Evolutionary conservation across 768 basidiomycete genomes (phyloP).

Genomic region (Piloderma croceum): DNA sequence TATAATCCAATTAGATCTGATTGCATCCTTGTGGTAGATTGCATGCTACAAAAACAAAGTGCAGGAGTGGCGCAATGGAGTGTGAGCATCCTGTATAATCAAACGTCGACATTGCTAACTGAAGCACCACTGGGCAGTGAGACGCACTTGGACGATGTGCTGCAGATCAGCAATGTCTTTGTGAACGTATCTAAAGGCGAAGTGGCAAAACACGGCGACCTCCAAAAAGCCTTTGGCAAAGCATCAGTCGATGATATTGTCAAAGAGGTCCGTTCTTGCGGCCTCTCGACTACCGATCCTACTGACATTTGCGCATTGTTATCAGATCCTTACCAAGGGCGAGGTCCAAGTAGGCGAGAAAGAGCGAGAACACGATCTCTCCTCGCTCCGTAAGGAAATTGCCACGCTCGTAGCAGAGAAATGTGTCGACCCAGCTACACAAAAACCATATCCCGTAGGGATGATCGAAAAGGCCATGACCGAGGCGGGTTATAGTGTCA

Average conservation of each 20-base stretch:
- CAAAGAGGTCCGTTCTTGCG: slow-evolving; percentile 56
- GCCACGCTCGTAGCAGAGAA: slow-evolving; percentile 93
- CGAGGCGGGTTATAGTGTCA: slow-evolving; percentile 90
- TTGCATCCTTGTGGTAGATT: slow-evolving; percentile 44
- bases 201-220: slow-evolving; percentile 81
- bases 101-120: background rate
- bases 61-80: slow-evolving; percentile 90
- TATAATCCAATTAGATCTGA: background rate
- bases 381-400: slow-evolving; percentile 80
- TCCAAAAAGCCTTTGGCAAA: slow-evolving; percentile 88
- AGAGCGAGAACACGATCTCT: slow-evolving; percentile 87
- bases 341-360: slow-evolving; percentile 97
- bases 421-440: slow-evolving; percentile 89
- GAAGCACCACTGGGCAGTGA: slow-evolving; percentile 45
- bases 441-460: slow-evolving; percentile 85
- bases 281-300: background rate
- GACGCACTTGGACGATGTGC: slow-evolving; percentile 88
- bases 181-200: slow-evolving; percentile 95
- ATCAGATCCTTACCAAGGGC: slow-evolving; percentile 90
- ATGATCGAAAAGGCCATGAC: slow-evolving; percentile 98
- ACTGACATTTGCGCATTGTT: background rate
- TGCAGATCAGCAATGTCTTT: slow-evolving; percentile 96
- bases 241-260: slow-evolving; percentile 66
- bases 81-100: slow-evolving; percentile 43
- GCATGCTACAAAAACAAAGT: slow-evolving; percentile 99